phyloP scores from a whole-genome alignment of 768 basidiomycete species.

The Suillus ampliporus region DNA sequence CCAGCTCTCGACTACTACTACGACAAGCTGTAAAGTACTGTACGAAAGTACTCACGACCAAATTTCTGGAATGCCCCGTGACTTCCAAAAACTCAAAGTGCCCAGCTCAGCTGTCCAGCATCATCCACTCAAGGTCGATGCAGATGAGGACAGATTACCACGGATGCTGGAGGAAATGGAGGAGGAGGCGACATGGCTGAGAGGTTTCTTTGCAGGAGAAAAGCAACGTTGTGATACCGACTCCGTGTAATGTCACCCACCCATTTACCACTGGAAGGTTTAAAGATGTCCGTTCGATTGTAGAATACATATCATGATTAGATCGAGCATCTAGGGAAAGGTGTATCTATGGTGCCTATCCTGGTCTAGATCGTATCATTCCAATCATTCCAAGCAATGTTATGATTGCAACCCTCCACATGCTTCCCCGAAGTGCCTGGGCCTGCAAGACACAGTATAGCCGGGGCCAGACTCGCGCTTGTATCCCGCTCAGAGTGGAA shows the following conservation, averaged over 20 bases:
- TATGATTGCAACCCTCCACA: constrained; percentile 44
- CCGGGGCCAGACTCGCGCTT: constrained; percentile 24
- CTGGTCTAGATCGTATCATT: constrained; percentile 36
- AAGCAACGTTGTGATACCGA: neutral
- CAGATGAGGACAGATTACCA: constrained; percentile 69
- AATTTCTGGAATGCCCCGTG: constrained; percentile 29
- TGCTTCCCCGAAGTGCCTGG: constrained; percentile 32
- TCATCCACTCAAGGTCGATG: constrained; percentile 61
- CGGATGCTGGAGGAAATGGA: constrained; percentile 79
- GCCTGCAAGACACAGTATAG: constrained; percentile 49
- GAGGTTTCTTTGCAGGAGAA: constrained; percentile 51
- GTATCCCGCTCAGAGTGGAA: constrained; percentile 28
- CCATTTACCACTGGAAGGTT: neutral
- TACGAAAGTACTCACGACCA: constrained; percentile 16
- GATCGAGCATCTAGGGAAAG: neutral
- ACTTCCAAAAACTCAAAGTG: constrained; percentile 34
- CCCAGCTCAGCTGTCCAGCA: constrained; percentile 34
- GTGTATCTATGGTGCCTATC: neutral
- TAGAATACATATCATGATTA: neutral
- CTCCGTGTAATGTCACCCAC: neutral
- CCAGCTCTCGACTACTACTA: constrained; percentile 89
- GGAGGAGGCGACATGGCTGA: constrained; percentile 75
- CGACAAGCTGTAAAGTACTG: constrained; percentile 77
- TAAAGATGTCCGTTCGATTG: neutral
- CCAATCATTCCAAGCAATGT: constrained; percentile 38